These are phyloP conservation scores for Salix brachista DNA, from an alignment of 345 rosid genomes.

Conservation along the genomic window DNA sequence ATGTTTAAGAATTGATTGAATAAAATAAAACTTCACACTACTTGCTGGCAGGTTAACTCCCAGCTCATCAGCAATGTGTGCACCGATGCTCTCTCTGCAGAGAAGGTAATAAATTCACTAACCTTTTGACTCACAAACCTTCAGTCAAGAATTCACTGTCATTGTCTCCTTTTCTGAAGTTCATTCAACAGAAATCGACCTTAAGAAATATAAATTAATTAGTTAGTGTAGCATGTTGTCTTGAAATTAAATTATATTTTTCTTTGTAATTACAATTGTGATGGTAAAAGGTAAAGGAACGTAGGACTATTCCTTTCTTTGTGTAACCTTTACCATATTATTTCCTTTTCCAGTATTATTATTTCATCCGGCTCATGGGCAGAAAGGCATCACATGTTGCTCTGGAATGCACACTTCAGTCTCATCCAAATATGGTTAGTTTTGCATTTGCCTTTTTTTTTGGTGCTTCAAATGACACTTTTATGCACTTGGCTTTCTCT, in stretches of 20 bases:
- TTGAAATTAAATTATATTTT: background rate
- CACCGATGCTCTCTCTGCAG: conserved; percentile 96
- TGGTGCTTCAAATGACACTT: background rate
- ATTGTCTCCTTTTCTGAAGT: conserved; percentile 1
- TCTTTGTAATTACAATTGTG: background rate
- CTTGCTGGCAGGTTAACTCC: conserved; percentile 68
- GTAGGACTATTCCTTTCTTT: background rate
- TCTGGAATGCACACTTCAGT: conserved; percentile 93
- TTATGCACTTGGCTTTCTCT: background rate
- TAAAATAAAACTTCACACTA: background rate
- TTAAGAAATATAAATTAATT: background rate
- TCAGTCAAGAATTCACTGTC: background rate
- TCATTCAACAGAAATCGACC: background rate
- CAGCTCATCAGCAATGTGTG: conserved; percentile 98
- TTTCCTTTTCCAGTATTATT: conserved; percentile 68
- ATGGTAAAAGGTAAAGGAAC: background rate
- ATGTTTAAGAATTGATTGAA: background rate
- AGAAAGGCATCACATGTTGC: conserved; percentile 96
- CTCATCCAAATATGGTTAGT: conserved; percentile 95
- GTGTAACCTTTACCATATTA: background rate
- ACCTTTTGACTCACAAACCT: too few species aligned
- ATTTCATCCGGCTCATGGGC: conserved; percentile 97
- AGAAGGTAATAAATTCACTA: conserved; percentile 54
- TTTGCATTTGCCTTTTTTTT: conserved; percentile 8
- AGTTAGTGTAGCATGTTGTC: too few species aligned